phyloP scores from a whole-genome alignment of 176 grass and related monocot genomes.

The Elymus sibiricus region DNA sequence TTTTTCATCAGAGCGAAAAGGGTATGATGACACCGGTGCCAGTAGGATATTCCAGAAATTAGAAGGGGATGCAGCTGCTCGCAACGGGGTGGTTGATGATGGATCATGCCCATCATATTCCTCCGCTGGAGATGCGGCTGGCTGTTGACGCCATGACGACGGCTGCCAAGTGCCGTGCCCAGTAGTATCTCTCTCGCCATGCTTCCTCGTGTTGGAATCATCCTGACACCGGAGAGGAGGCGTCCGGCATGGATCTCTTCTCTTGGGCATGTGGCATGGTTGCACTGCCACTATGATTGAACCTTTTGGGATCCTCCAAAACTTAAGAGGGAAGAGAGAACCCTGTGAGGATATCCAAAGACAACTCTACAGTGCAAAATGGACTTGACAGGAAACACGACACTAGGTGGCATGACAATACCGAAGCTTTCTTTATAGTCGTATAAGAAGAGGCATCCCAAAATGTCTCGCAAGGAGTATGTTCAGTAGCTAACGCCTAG shows the following conservation, averaged over 20 bases:
- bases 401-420: too few relatives aligned
- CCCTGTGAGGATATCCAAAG: background rate
- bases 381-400: background rate
- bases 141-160: background rate
- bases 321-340: background rate
- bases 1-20: background rate
- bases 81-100: background rate
- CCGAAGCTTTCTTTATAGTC: background rate
- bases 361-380: background rate
- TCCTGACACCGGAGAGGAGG: background rate
- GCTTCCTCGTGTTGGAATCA: background rate
- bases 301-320: background rate
- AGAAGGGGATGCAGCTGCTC: background rate
- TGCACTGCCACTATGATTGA: background rate
- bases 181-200: background rate
- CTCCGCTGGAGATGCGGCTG: background rate
- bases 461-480: background rate
- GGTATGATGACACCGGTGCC: background rate
- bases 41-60: background rate
- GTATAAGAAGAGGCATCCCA: background rate
- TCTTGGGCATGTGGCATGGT: background rate
- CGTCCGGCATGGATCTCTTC: too few relatives aligned
- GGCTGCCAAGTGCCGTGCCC: background rate
- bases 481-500: background rate
- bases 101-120: constrained; percentile 3